Base-by-base conservation (phyloP, 140 eudicot species). In the Flaveria floridana region DNA sequence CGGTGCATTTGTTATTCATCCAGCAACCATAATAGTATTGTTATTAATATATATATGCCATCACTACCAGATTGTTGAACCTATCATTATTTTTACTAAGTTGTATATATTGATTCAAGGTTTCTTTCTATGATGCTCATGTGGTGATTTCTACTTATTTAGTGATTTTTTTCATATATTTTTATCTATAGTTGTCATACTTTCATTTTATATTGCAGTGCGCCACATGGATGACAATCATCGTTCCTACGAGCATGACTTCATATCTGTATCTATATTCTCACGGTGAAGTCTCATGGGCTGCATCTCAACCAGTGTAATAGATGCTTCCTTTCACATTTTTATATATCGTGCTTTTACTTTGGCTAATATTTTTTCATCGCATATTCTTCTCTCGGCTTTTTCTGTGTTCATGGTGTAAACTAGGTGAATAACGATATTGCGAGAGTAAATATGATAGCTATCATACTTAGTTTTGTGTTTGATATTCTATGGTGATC, bases 231-330 rank as follows among this genome's bases (percentile, higher is more conserved):
- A 90, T 94, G 99, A 94, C 99, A 53, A 87, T 91, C 67, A 85
- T 91, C 64, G 99, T 94, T 80, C 97, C 99, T 58, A 90, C 99
- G 50, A 94, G 99, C 84, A 94, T 94, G 99, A 94, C 99, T 11
- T 87, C 97, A 39, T 94, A 94, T 84, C 95, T 94, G 10, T 94
- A 90, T 94, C 95, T 94, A 63, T 94, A 94, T 82, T 94, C 99
- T 71, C 96, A 94, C 66, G 97, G 96, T 82, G 99, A 91, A 87
- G 97, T 94, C 63, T 84, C 92, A n/a, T 81, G 94, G 87, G 99
- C 99, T 76, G 99, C 99, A 80, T 94, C 91, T 63, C 99, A 94
- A 94, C 99, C 99, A 84, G 99, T 94, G 97, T 94, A 94, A 91
- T 94, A 94, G 99, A 94, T 87, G 96, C 92, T 68, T 91, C 97